Evolutionary conservation across 2,329 filamentous ascomycete genomes (phyloP), one percentile per base, ranked within the genome.

Genomic region (Gnomoniopsis sp.): DNA sequence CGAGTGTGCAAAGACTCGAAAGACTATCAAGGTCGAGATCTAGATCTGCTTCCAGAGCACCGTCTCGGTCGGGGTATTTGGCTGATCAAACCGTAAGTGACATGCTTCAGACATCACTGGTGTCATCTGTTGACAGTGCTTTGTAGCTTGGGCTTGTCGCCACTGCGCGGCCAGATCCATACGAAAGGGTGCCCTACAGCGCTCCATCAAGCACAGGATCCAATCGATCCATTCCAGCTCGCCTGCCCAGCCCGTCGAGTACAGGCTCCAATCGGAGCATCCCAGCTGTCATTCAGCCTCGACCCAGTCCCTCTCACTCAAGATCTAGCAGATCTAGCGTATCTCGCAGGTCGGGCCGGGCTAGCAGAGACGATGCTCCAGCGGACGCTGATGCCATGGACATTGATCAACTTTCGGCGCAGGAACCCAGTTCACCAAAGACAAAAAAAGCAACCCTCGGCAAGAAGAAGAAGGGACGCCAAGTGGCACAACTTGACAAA

Each of bases 21-120:
- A 56, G 59, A n/a, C 38, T 61, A 1, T 52, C 47, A 17, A 47
- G 57, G 22, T 61, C 59, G n/a, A 59, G 56, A 46, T 61, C 59
- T n/a, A 55, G 56, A n/a, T 61, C 59, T 26, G 26, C 55, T 1
- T 58, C 57, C 7, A 49, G 51, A 30, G 44, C 43, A 36, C 49
- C 59, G 1, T 38, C 33, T 21, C 47, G 41, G 21, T 44, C 52
- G 3, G 47, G 34, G 7, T 36, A 15, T 19, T 22, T 48, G 7
- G 23, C 53, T n/a, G 36, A 50, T 34, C 23, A 50, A 14, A 34
- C 19, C 14, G 59, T 61, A 30, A 59, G 59, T 56, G 17, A 23
- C 17, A 38, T 23, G 14, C 38, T 12, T 19, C 8, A 14, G 12
- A 22, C 4, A 19, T 3, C 7, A 6, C 33, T 47, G 43, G 3